Evolutionary conservation across 768 basidiomycete genomes (phyloP).

Genomic region (Amyloporia xantha): DNA sequence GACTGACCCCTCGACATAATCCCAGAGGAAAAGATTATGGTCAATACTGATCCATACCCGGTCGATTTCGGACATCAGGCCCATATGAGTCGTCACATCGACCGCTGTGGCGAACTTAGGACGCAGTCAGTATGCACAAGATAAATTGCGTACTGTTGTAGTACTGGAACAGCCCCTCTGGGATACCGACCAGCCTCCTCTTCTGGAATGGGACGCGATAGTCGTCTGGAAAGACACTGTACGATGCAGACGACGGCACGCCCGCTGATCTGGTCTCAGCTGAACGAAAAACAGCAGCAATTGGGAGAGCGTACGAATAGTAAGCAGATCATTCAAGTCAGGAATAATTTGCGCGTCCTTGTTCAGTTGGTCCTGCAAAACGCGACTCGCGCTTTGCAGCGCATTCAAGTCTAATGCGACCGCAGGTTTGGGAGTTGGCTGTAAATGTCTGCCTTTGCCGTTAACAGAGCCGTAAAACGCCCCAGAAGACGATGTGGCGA

Average conservation of each 20-base stretch:
- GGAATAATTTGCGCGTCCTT: slow-evolving; percentile 74
- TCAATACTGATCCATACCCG: slow-evolving; percentile 95
- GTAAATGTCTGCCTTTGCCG: slow-evolving; percentile 10
- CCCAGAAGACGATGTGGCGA: slow-evolving; percentile 7
- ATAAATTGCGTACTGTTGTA: slow-evolving; percentile 49
- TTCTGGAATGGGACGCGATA: slow-evolving; percentile 77
- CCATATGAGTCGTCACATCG: slow-evolving; percentile 76
- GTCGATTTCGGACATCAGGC: slow-evolving; percentile 87
- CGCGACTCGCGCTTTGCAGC: slow-evolving; percentile 58
- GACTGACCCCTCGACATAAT: slow-evolving; percentile 87
- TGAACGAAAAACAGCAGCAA: not conserved
- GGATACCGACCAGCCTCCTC: slow-evolving; percentile 66
- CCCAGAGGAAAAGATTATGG: slow-evolving; percentile 93
- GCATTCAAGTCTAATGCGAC: slow-evolving; percentile 49
- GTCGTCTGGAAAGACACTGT: slow-evolving; percentile 74
- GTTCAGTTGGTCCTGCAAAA: slow-evolving; percentile 59
- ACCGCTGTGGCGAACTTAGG: slow-evolving; percentile 37
- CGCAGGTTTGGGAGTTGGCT: slow-evolving; percentile 17
- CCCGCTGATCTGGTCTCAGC: slow-evolving; percentile 37
- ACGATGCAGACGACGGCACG: slow-evolving; percentile 65
- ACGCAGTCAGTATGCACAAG: slow-evolving; percentile 11
- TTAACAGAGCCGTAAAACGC: not conserved
- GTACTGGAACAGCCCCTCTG: slow-evolving; percentile 71
- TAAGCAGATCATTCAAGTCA: slow-evolving; percentile 65
- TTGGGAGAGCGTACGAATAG: slow-evolving; percentile 39